phyloP scores from a whole-genome alignment of 305 asterid genomes.

The Solanum hybrid region DNA sequence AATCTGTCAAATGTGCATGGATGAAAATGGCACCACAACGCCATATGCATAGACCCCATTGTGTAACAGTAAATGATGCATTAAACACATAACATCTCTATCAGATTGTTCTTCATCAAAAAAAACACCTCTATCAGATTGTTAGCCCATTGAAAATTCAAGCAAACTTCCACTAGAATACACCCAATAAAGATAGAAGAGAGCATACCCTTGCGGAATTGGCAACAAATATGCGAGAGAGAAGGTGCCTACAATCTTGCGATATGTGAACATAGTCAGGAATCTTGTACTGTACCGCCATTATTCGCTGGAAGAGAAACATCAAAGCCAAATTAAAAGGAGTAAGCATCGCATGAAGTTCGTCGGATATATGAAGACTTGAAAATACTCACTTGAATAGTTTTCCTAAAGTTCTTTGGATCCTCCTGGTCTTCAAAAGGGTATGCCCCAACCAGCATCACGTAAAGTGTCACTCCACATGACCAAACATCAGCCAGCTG shows the following conservation, averaged over 20 bases:
- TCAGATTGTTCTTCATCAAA: no score
- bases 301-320: conserved; percentile 60
- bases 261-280: conserved; percentile 88
- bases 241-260: conserved; percentile 46
- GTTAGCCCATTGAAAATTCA: not conserved
- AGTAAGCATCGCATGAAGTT: not conserved
- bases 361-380: not conserved
- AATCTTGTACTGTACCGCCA: conserved; percentile 89
- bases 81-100: not conserved
- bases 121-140: not conserved
- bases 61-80: not conserved
- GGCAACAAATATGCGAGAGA: conserved; percentile 89
- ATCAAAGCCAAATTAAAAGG: not conserved
- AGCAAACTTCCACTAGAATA: not conserved
- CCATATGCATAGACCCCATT: not conserved
- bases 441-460: conserved; percentile 97
- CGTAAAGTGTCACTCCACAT: conserved; percentile 93
- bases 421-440: conserved; percentile 97
- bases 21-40: not conserved
- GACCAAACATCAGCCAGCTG: conserved; percentile 99
- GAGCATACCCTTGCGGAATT: conserved; percentile 51
- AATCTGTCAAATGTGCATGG: not conserved
- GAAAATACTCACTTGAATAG: conserved; percentile 56
- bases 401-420: conserved; percentile 91
- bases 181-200: not conserved